These are phyloP conservation scores for Paracoccidioides lutzii DNA, from an alignment of 2,329 filamentous ascomycete genomes.

Conservation along the genomic window DNA sequence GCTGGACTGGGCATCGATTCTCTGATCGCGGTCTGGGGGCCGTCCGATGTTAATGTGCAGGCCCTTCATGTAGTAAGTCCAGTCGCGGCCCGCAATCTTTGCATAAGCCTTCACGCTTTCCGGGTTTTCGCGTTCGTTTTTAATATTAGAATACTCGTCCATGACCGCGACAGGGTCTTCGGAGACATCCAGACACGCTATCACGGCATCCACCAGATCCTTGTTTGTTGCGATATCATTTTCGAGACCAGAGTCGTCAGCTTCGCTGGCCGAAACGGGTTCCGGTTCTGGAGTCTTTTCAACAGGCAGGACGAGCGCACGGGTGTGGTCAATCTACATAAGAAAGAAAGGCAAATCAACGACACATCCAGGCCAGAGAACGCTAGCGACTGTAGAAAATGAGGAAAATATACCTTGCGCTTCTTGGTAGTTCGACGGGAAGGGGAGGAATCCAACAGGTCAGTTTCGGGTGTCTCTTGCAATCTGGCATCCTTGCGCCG, in stretches of 20 bases:
- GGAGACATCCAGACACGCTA: constrained; percentile 33
- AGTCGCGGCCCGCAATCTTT: constrained; percentile 38
- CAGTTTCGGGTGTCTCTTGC: constrained; percentile 33
- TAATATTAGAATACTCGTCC: constrained; percentile 34
- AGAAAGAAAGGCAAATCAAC: constrained; percentile 1
- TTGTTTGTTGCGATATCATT: constrained; percentile 30
- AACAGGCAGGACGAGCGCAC: constrained; percentile 20
- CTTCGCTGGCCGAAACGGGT: constrained; percentile 24
- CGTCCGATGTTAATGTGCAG: constrained; percentile 38
- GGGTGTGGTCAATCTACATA: constrained; percentile 18
- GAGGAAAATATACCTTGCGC: constrained; percentile 30
- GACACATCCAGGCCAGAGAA: background rate
- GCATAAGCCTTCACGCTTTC: constrained; percentile 38
- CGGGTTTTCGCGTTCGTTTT: constrained; percentile 28
- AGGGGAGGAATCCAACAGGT: constrained; percentile 36
- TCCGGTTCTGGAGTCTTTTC: constrained; percentile 27
- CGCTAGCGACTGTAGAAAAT: background rate
- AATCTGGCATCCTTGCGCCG: constrained; percentile 34
- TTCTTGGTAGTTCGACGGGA: constrained; percentile 34
- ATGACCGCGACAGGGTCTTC: constrained; percentile 33
- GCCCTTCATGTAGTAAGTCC: constrained; percentile 41
- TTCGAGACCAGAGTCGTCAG: constrained; percentile 30
- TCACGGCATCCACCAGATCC: constrained; percentile 36
- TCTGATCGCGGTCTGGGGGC: constrained; percentile 34
- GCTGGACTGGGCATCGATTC: constrained; percentile 33